phyloP scores from a whole-genome alignment of 2,329 filamentous ascomycete species.

The Coniochaeta prunicola region DNA sequence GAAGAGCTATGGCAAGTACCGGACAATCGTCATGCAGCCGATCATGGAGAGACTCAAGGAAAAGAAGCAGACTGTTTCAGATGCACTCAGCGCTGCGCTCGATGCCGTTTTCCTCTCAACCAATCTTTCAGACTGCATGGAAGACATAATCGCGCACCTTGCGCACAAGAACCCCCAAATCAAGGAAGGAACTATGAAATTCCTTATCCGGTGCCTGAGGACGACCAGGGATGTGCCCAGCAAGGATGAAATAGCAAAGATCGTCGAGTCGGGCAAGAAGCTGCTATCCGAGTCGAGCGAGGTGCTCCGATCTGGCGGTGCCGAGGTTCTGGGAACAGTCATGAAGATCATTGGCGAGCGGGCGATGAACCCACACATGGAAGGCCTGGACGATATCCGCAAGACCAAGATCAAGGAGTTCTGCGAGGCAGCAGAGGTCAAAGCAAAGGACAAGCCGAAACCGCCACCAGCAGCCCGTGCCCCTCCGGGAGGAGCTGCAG shows the following conservation, averaged over 20 bases:
- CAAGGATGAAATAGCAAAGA: constrained; percentile 74
- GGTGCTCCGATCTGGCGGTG: constrained; percentile 76
- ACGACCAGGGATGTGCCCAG: constrained; percentile 77
- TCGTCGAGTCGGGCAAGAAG: constrained; percentile 87
- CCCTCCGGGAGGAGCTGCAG: constrained; percentile 36
- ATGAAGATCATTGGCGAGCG: constrained; percentile 99
- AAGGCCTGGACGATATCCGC: constrained; percentile 89
- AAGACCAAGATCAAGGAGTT: constrained; percentile 96
- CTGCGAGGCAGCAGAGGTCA: constrained; percentile 74
- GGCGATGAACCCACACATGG: constrained; percentile 86
- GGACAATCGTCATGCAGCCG: constrained; percentile 71
- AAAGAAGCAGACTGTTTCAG: constrained; percentile 85
- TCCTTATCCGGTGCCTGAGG: constrained; percentile 80
- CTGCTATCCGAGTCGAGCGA: constrained; percentile 85
- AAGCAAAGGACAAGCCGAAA: constrained; percentile 89
- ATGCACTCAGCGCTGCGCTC: constrained; percentile 78
- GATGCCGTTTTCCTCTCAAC: constrained; percentile 64
- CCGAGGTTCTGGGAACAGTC: constrained; percentile 84
- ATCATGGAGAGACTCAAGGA: constrained; percentile 96
- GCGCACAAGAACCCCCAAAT: constrained; percentile 96
- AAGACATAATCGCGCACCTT: constrained; percentile 79
- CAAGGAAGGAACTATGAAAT: constrained; percentile 91
- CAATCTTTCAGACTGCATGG: constrained; percentile 75
- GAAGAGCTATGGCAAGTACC: constrained; percentile 71
- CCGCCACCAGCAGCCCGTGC: constrained; percentile 54